Percentiles rank a stretch among this genome's conserved stretches.
Evolutionary conservation across 2,329 filamentous ascomycete genomes (phyloP).

Genomic region (Alternaria arborescens): DNA sequence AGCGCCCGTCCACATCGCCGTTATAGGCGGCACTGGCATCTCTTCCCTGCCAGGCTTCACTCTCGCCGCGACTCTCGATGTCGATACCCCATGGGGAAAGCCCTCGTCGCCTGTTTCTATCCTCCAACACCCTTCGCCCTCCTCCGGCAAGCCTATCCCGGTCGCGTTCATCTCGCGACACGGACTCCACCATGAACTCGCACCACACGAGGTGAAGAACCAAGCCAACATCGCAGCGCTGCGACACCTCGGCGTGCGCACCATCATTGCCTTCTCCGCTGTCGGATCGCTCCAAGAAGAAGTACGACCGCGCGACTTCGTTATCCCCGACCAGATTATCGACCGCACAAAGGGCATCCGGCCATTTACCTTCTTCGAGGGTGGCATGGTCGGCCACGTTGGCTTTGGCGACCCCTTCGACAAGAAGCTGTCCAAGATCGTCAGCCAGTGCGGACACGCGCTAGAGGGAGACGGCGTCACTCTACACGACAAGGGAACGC

Average conservation of each 20-base stretch:
- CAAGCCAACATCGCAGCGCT: slow-evolving; percentile 99
- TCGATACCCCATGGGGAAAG: slow-evolving; percentile 86
- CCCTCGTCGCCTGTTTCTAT: slow-evolving; percentile 83
- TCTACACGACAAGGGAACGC: slow-evolving; percentile 82
- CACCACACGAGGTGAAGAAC: slow-evolving; percentile 92
- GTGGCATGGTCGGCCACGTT: slow-evolving; percentile 90
- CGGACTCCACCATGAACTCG: slow-evolving; percentile 85
- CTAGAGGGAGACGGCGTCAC: slow-evolving; percentile 85
- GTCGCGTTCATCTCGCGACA: slow-evolving; percentile 95
- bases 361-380: slow-evolving; percentile 95
- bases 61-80: slow-evolving; percentile 79
- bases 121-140: slow-evolving; percentile 82
- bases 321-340: slow-evolving; percentile 94
- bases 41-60: slow-evolving; percentile 86
- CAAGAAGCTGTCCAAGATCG: slow-evolving; percentile 74
- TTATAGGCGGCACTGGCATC: slow-evolving; percentile 81
- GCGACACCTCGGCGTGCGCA: slow-evolving; percentile 85
- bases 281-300: slow-evolving; percentile 92
- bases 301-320: slow-evolving; percentile 95
- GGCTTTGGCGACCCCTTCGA: slow-evolving; percentile 98
- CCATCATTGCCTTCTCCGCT: slow-evolving; percentile 92
- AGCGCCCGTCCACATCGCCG: slow-evolving; percentile 61
- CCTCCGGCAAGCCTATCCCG: slow-evolving; percentile 66
- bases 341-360: slow-evolving; percentile 95
- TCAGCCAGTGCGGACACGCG: slow-evolving; percentile 77